phyloP scores from a whole-genome alignment of 257 asterid genomes.

The Dorcoceras hygrometricum region DNA sequence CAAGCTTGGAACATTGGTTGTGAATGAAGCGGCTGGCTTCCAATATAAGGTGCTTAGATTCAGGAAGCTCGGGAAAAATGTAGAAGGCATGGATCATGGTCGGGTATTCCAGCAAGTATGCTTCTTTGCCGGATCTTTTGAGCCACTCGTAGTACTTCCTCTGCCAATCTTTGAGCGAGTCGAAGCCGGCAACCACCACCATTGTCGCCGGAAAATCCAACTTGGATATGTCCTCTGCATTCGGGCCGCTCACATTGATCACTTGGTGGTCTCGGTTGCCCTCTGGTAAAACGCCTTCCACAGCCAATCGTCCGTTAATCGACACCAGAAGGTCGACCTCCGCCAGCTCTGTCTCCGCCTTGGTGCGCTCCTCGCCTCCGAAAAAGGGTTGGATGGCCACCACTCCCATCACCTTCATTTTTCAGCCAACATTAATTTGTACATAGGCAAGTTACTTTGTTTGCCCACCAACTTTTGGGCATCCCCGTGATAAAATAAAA shows the following conservation, averaged over 20 bases:
- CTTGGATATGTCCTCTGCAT: slow-evolving; percentile 53
- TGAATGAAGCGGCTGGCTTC: slow-evolving; percentile 39
- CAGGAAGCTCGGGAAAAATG: slow-evolving; percentile 54
- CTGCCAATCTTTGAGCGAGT: slow-evolving; percentile 73
- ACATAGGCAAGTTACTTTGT: too few species aligned
- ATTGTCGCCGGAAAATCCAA: slow-evolving; percentile 59
- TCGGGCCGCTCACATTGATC: slow-evolving; percentile 66
- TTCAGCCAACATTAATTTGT: slow-evolving; percentile 42
- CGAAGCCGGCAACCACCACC: slow-evolving; percentile 69
- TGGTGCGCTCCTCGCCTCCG: slow-evolving; percentile 67
- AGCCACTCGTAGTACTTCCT: slow-evolving; percentile 63
- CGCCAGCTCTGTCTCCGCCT: slow-evolving; percentile 42
- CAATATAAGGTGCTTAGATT: slow-evolving; percentile 43
- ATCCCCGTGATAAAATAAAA: too few species aligned
- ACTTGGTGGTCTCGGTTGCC: slow-evolving; percentile 1
- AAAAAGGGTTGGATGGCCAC: slow-evolving; percentile 75
- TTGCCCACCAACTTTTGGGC: too few species aligned
- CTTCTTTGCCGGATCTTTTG: slow-evolving; percentile 56
- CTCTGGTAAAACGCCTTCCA: slow-evolving; percentile 61
- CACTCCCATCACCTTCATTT: slow-evolving; percentile 53
- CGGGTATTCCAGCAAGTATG: slow-evolving; percentile 53
- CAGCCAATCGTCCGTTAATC: slow-evolving; percentile 39
- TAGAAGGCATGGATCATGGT: slow-evolving; percentile 71
- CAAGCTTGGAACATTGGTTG: slow-evolving; percentile 37
- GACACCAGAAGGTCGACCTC: slow-evolving; percentile 43